Evolutionary conservation across 2,329 filamentous ascomycete genomes (phyloP).

Genomic region (Talaromyces islandicus): DNA sequence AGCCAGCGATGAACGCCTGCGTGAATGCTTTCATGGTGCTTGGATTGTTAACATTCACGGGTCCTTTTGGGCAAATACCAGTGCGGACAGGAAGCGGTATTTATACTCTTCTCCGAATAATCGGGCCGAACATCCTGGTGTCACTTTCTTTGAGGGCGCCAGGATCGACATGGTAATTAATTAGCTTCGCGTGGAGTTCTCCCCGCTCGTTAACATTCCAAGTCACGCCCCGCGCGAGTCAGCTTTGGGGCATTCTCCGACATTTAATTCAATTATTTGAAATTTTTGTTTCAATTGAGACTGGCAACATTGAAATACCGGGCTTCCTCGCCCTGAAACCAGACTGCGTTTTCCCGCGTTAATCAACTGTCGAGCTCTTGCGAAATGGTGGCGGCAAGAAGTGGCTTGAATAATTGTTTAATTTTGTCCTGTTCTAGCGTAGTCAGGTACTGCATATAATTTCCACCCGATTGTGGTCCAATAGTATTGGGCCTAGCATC

Average conservation of each 20-base stretch:
- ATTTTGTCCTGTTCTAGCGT: background rate
- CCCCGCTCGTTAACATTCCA: slow-evolving; percentile 6
- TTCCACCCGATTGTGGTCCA: background rate
- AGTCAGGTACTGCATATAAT: background rate
- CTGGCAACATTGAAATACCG: background rate
- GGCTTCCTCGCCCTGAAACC: background rate
- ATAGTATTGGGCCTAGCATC: background rate
- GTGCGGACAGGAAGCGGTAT: background rate
- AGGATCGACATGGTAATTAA: slow-evolving; percentile 1
- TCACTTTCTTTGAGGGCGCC: background rate
- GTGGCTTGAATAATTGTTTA: background rate
- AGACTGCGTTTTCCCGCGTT: background rate
- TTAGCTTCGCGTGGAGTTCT: background rate
- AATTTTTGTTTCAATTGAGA: background rate
- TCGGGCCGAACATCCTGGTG: background rate
- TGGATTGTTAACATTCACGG: background rate
- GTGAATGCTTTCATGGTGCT: slow-evolving; percentile 3
- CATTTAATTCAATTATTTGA: background rate
- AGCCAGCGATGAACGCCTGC: background rate
- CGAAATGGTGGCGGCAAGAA: background rate
- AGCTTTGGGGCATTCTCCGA: background rate
- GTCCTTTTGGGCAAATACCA: background rate
- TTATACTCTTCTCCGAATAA: background rate
- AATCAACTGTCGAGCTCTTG: background rate
- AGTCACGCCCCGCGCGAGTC: background rate